Conservation (phyloP, 768 basidiomycete species). For the Tephrocybe sp. region DNA sequence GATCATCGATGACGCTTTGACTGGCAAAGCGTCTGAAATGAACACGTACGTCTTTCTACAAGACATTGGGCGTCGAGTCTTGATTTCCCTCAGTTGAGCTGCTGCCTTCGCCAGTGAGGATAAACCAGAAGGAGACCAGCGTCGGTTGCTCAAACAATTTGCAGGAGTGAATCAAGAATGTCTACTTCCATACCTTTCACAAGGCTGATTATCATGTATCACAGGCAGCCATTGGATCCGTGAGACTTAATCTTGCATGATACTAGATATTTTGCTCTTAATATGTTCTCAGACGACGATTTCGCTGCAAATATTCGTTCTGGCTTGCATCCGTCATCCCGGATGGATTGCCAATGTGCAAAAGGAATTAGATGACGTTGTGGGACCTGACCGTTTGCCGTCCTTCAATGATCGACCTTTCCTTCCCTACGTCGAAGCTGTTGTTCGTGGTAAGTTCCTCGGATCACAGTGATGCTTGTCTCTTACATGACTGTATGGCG, state of each 20-base stretch:
- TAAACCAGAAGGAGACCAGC: too few species aligned
- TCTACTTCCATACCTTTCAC: neutral
- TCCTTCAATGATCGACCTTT: slow-evolving; percentile 1
- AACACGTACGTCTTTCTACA: neutral
- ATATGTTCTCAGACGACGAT: too few species aligned
- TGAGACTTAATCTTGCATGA: too few species aligned
- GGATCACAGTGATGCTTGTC: neutral
- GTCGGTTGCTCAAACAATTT: neutral
- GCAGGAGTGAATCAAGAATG: neutral
- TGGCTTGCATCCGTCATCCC: too few species aligned
- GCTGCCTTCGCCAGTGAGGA: neutral
- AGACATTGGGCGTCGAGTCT: neutral
- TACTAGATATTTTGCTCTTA: too few species aligned
- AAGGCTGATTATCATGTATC: neutral
- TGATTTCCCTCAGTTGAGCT: neutral
- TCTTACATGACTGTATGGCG: neutral
- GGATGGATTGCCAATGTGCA: too few species aligned
- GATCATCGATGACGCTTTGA: neutral
- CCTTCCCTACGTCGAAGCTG: too few species aligned
- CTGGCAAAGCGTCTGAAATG: too few species aligned
- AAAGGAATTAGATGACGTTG: too few species aligned
- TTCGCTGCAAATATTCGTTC: too few species aligned
- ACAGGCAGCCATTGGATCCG: slow-evolving; percentile 1
- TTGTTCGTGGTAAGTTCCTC: neutral
- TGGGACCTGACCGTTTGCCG: neutral